Evolutionary conservation across 192 early-diverging fungal species (phyloP).

Genomic region (Coemansia sp.): DNA sequence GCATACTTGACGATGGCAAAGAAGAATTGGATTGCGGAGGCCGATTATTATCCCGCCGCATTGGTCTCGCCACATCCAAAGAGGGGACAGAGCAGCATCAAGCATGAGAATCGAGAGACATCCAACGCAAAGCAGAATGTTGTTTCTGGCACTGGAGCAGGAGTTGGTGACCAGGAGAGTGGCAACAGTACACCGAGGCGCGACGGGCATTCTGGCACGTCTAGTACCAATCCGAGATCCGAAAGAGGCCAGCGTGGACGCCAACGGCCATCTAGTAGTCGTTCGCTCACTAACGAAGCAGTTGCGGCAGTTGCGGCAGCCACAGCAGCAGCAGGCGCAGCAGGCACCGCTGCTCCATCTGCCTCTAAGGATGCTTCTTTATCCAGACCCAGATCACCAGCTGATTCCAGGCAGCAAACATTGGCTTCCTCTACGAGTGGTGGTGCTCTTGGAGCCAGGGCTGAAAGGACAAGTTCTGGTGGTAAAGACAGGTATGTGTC

Average conservation of each 20-base stretch:
- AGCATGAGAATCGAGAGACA: conserved; percentile 9
- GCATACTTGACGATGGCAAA: conserved; percentile 35
- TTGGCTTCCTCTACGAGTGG: neutral
- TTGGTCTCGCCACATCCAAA: conserved; percentile 14
- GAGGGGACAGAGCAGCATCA: conserved; percentile 10
- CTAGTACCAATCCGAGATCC: conserved; percentile 7
- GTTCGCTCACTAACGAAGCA: conserved; percentile 19
- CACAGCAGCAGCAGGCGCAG: conserved; percentile 5
- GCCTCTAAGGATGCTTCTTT: neutral
- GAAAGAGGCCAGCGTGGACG: conserved; percentile 16
- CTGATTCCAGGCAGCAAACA: neutral
- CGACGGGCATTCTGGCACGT: neutral
- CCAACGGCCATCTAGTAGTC: conserved; percentile 6
- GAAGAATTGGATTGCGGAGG: conserved; percentile 42
- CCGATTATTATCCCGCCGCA: conserved; percentile 31
- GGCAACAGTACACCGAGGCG: conserved; percentile 1
- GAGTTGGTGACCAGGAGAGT: conserved; percentile 3
- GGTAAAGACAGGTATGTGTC: neutral
- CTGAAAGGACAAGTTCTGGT: neutral
- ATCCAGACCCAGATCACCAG: conserved; percentile 6
- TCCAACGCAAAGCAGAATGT: neutral
- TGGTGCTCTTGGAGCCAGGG: neutral
- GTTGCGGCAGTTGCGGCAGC: conserved; percentile 19
- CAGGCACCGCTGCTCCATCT: neutral
- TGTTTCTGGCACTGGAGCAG: neutral